These are phyloP conservation scores for Pulveroboletus sp. DNA, from an alignment of 768 basidiomycete species.

Conservation along the genomic window DNA sequence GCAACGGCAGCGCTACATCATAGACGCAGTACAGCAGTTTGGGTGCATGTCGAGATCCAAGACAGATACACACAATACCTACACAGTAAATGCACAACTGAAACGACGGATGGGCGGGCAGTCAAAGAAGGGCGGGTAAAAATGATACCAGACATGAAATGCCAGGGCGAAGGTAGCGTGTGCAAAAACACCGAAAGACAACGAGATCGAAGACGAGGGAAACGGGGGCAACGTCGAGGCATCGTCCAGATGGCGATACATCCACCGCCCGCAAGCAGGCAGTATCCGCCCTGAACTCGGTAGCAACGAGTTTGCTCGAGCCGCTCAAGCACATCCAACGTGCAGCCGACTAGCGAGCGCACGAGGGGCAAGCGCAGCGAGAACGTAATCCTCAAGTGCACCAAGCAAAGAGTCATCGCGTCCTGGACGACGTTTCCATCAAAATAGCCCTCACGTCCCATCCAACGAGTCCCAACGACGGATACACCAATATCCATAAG, in stretches of 20 bases:
- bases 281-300: constrained; percentile 9
- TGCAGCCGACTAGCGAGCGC: constrained; percentile 37
- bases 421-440: constrained; percentile 20
- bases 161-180: constrained; percentile 15
- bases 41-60: constrained; percentile 26
- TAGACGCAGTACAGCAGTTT: constrained; percentile 26
- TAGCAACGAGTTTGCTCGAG: constrained; percentile 9
- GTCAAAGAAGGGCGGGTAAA: constrained; percentile 22
- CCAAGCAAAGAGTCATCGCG: background rate
- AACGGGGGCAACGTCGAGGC: constrained; percentile 24
- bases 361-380: constrained; percentile 23
- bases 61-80: constrained; percentile 32
- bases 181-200: constrained; percentile 1
- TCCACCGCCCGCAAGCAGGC: constrained; percentile 26
- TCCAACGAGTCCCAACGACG: constrained; percentile 23
- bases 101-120: constrained; percentile 24
- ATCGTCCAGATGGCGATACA: constrained; percentile 10
- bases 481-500: constrained; percentile 21
- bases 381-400: constrained; percentile 5
- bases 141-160: constrained; percentile 18
- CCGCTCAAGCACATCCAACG: constrained; percentile 25
- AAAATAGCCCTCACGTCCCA: constrained; percentile 23
- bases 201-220: constrained; percentile 15
- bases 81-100: constrained; percentile 18
- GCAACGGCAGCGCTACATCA: constrained; percentile 29